Base-by-base conservation (phyloP, 139 green algal genomes). In the Astrephomene gubernaculifera region DNA sequence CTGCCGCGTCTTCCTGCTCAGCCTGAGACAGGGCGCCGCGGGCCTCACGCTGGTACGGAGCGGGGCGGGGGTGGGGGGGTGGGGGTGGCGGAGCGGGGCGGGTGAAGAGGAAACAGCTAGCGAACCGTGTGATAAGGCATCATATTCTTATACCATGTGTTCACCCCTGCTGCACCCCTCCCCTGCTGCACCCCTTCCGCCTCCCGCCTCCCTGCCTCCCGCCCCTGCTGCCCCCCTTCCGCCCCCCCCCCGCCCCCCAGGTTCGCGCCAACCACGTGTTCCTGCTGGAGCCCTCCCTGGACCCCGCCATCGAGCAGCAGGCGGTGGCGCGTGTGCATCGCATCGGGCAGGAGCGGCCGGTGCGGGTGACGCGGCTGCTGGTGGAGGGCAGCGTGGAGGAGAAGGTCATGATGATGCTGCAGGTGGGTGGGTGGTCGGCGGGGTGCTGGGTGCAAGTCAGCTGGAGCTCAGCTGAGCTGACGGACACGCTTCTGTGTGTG, bases 241-340 rank as follows among this genome's bases (percentile, higher is more conserved):
- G 21, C 27, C 27, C 36, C 38, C 75, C 75, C 24, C 19, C 27
- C 39, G 2, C 36, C 38, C 54, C 17, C 4, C 73, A 84, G 73
- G 61, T 88, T 31, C 73, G 81, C 49, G 94, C 94, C 72, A 95
- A 80, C 87, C 81, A 93, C 54, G 94, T 96, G 36, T 94, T 94
- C 65, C 83, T 95, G 65, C 76, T 95, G 75, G 94, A 97, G 86
- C 94, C 94, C 10, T 88, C 87, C 35, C 89, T 90, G 52, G 95
- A 97, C 86, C 93, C 94, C 2, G 92, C 93, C 22, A 89, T 95
- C 31, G 94, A 97, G 88, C 90, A 96, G 89, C 95, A 98, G 89
- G 95, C 94, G 3, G 92, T 97, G 41, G 93, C 92, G 36, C 82
- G 94, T 0, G 91, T 96, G 79, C 93, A 97, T 82, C 92, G 94